These are phyloP conservation scores for Phylloporus scabripes DNA, from an alignment of 768 basidiomycete species.

Conservation along the genomic window DNA sequence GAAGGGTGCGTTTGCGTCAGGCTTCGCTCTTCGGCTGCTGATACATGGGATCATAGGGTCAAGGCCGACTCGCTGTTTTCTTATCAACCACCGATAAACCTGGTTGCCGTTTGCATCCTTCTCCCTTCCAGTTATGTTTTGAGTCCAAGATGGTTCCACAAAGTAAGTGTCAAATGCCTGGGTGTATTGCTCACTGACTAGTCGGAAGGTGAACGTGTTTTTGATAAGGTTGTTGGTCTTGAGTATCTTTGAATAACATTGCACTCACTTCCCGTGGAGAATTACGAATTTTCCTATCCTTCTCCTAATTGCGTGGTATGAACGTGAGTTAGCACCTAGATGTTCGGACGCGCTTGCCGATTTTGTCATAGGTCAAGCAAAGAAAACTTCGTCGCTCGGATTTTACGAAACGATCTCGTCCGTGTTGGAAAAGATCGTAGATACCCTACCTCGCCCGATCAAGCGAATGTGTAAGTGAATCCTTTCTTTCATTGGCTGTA, in stretches of 20 bases:
- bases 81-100: conserved; percentile 90
- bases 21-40: conserved; percentile 6
- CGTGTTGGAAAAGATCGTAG: conserved; percentile 63
- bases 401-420: conserved; percentile 71
- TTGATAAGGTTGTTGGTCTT: conserved; percentile 58
- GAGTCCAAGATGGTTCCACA: conserved; percentile 97
- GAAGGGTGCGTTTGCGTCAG: conserved; percentile 61
- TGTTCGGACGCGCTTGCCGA: background rate
- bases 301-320: conserved; percentile 75
- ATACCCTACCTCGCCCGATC: conserved; percentile 69
- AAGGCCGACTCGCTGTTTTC: conserved; percentile 91
- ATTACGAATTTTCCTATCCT: conserved; percentile 82
- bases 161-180: conserved; percentile 42
- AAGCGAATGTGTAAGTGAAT: conserved; percentile 63
- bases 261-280: conserved; percentile 32
- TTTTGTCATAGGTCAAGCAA: conserved; percentile 47
- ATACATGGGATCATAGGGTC: conserved; percentile 43
- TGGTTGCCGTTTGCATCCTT: conserved; percentile 82
- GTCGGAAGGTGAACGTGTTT: conserved; percentile 71
- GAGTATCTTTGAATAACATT: background rate
- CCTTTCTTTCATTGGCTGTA: background rate
- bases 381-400: conserved; percentile 54
- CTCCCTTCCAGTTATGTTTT: conserved; percentile 81
- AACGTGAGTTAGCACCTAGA: conserved; percentile 39
- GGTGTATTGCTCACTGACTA: conserved; percentile 13